phyloP scores from a whole-genome alignment of 2,329 filamentous ascomycete genomes.

The Trichoderma aggressivum region DNA sequence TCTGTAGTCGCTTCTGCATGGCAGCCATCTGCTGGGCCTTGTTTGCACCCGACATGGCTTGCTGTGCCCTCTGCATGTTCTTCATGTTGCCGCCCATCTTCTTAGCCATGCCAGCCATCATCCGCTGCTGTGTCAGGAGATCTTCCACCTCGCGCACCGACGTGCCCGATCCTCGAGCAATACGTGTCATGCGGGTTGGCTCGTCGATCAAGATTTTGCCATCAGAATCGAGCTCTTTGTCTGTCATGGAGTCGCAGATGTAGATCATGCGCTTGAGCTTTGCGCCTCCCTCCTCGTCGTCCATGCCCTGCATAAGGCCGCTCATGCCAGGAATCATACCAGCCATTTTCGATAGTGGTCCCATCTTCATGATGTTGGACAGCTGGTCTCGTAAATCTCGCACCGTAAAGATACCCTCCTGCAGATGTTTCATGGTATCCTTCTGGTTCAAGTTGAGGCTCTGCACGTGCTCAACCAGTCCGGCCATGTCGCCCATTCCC shows the following conservation, averaged over 20 bases:
- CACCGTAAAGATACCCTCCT: slow-evolving; percentile 92
- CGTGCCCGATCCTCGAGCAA: slow-evolving; percentile 86
- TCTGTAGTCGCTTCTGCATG: slow-evolving; percentile 93
- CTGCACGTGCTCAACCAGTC: slow-evolving; percentile 94
- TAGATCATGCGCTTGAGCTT: slow-evolving; percentile 99
- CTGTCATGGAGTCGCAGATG: slow-evolving; percentile 97
- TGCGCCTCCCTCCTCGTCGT: slow-evolving; percentile 90
- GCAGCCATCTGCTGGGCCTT: slow-evolving; percentile 91
- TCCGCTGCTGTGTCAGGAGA: slow-evolving; percentile 91
- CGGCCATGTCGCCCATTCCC: slow-evolving; percentile 96
- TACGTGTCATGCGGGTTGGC: slow-evolving; percentile 85
- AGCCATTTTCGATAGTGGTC: slow-evolving; percentile 92
- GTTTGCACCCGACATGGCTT: slow-evolving; percentile 85
- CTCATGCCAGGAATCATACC: slow-evolving; percentile 97
- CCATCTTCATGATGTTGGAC: slow-evolving; percentile 99
- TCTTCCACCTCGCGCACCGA: slow-evolving; percentile 92
- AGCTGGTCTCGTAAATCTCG: slow-evolving; percentile 93
- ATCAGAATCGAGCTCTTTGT: slow-evolving; percentile 91
- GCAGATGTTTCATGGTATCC: slow-evolving; percentile 98
- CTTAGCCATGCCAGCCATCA: slow-evolving; percentile 99
- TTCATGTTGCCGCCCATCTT: slow-evolving; percentile 98
- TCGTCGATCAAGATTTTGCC: slow-evolving; percentile 93
- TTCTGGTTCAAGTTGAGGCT: slow-evolving; percentile 94
- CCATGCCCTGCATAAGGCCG: slow-evolving; percentile 91
- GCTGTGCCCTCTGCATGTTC: slow-evolving; percentile 92